These are phyloP conservation scores for Bacidia rubella DNA, from an alignment of 495 filamentous ascomycete species.

Conservation along the genomic window DNA sequence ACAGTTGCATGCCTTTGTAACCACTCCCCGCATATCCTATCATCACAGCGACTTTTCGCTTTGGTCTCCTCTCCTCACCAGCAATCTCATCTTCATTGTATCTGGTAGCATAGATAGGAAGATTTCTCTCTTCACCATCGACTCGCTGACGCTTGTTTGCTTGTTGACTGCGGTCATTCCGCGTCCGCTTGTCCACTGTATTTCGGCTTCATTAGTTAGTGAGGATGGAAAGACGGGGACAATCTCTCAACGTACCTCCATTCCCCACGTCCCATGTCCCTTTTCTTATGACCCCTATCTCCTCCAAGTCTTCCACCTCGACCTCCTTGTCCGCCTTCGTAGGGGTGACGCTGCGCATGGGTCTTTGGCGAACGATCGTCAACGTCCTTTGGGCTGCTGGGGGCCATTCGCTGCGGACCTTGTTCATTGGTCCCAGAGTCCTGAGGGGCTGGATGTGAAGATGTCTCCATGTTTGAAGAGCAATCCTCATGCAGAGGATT, in stretches of 20 bases:
- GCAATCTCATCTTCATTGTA: conserved; percentile 71
- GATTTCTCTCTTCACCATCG: conserved; percentile 29
- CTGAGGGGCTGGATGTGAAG: no score
- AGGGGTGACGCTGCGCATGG: no score
- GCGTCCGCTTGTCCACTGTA: conserved; percentile 49
- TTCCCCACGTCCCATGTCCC: conserved; percentile 52
- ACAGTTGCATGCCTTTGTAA: conserved; percentile 93
- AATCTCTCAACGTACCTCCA: conserved; percentile 39
- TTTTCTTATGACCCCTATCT: conserved; percentile 41
- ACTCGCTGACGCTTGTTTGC: conserved; percentile 44
- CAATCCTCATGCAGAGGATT: no score
- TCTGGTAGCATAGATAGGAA: conserved; percentile 38
- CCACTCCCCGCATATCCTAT: conserved; percentile 95
- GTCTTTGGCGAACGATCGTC: background rate
- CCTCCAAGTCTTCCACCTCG: conserved; percentile 8
- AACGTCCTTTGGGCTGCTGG: background rate
- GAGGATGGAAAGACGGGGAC: conserved; percentile 13
- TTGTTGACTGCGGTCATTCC: conserved; percentile 38
- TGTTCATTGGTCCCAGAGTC: no score
- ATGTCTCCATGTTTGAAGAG: no score
- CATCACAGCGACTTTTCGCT: conserved; percentile 89
- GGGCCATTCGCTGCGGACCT: no score
- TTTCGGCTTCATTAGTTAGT: conserved; percentile 54
- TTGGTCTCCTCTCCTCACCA: conserved; percentile 70
- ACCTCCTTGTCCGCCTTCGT: conserved; percentile 11